phyloP scores from a whole-genome alignment of 306 rosid genomes.

The Trichosanthes cucumerina region DNA sequence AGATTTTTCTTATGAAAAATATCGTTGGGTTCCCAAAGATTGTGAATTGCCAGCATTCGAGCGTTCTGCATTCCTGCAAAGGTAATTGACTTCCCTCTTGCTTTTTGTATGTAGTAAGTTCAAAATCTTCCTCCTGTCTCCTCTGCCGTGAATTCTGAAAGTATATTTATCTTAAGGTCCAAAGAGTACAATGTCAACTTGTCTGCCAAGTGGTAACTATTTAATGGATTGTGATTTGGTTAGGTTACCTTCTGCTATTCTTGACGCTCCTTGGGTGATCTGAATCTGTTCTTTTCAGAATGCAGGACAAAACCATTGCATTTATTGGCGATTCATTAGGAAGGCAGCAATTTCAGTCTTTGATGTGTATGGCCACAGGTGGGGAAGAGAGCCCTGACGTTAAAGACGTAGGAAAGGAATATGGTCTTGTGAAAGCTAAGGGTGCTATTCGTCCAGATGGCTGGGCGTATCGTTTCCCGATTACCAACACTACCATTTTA shows the following conservation, averaged over 20 bases:
- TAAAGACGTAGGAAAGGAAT: slow-evolving; percentile 58
- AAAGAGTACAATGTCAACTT: not conserved
- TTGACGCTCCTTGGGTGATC: not conserved
- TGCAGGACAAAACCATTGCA: slow-evolving; percentile 87
- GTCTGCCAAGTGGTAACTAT: not conserved
- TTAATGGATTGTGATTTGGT: not conserved
- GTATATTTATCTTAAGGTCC: not conserved
- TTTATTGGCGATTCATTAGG: slow-evolving; percentile 88
- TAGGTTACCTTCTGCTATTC: not conserved
- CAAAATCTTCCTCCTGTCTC: not conserved
- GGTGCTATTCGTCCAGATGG: slow-evolving; percentile 90
- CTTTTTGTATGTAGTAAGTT: not conserved
- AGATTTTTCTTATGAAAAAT: slow-evolving; percentile 74
- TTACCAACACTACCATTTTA: slow-evolving; percentile 71
- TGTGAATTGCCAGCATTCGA: slow-evolving; percentile 60
- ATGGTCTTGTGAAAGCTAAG: slow-evolving; percentile 59
- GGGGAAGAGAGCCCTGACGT: slow-evolving; percentile 60
- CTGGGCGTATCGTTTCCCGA: slow-evolving; percentile 75
- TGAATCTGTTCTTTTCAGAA: slow-evolving; percentile 24
- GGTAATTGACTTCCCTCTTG: slow-evolving; percentile 30
- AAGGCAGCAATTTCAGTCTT: slow-evolving; percentile 84
- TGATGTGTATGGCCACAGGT: slow-evolving; percentile 85
- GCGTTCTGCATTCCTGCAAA: slow-evolving; percentile 51
- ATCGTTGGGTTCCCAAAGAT: slow-evolving; percentile 70
- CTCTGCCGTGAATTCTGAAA: not conserved